Evolutionary conservation across 192 early-diverging fungal species (phyloP), one percentile per base, ranked within the genome.

Genomic region (Linnemannia schmuckeri): DNA sequence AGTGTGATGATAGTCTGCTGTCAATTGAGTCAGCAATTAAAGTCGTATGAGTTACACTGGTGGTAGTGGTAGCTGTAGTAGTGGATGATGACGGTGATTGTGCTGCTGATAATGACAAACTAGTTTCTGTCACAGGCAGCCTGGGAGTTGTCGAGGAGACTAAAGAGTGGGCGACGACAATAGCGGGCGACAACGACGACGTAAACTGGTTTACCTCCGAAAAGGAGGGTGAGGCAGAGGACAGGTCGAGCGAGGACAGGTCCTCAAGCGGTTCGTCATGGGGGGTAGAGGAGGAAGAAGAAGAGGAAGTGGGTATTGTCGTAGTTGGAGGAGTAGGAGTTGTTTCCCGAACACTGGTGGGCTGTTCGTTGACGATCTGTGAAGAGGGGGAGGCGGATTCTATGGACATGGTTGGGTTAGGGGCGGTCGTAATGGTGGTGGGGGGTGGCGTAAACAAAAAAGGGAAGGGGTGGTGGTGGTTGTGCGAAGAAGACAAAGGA

Each of bases 71-170:
- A 13, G 54, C 22, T 24, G 27, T 30, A 63, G 61, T 63, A 63
- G 27, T 27, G 24, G 61, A 30, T n/a, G 27, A 66, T 13, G 61
- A 66, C 33, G 61, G 33, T 33, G 61, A 2, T 13, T 63, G 61
- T 63, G 61, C 61, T 61, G 55, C n/a, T 63, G 61, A 63, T 30
- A 63, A 63, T 63, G 61, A 63, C 61, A 30, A 63, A 63, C 30
- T 27, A 27, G 55, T 27, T 17, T 17, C 47, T 52, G 17, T 52
- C 47, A 20, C 17, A 20, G 47, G 2, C 47, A 52, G 15, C 18
- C 15, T 17, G n/a, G n/a, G 1, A 3, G 61, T 15, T 30, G 27
- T 66, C 30, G 61, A 33, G 30, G 61, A 13, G n/a, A 33, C 61
- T 66, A 66, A 66, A 33, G 61, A 33, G 30, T 52, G 49, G 49